These are phyloP conservation scores for Talaromyces sp. DNA, from an alignment of 2,329 filamentous ascomycete species.

Conservation along the genomic window DNA sequence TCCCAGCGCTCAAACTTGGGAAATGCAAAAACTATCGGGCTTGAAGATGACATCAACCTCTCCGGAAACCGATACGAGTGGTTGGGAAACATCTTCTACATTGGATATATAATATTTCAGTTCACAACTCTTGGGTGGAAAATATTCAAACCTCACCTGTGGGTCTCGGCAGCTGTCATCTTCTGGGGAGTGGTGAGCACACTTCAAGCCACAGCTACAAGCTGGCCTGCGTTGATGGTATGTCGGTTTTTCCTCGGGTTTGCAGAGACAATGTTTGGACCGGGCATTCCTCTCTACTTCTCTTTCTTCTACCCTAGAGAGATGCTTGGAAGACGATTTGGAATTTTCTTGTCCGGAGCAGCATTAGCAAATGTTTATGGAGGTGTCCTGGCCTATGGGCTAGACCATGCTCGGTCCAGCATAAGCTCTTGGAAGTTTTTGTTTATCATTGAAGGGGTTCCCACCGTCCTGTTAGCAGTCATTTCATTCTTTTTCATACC, in stretches of 20 bases:
- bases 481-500: conserved; percentile 38
- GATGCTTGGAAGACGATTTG: conserved; percentile 42
- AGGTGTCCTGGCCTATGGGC: conserved; percentile 32
- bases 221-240: conserved; percentile 21
- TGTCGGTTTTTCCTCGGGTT: conserved; percentile 15
- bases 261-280: conserved; percentile 14
- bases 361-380: conserved; percentile 33
- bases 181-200: conserved; percentile 21
- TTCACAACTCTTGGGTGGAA: conserved; percentile 22
- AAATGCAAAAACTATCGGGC: conserved; percentile 14
- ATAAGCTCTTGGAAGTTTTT: conserved; percentile 34
- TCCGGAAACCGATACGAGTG: conserved; percentile 14
- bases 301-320: conserved; percentile 47
- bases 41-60: conserved; percentile 14
- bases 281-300: conserved; percentile 21
- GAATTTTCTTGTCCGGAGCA: conserved; percentile 39
- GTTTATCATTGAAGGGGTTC: conserved; percentile 43
- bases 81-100: conserved; percentile 16
- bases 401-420: conserved; percentile 20
- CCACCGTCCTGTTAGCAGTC: conserved; percentile 32
- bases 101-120: conserved; percentile 21
- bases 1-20: conserved; percentile 7
- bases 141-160: conserved; percentile 20
- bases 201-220: conserved; percentile 16
- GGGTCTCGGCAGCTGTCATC: conserved; percentile 19